phyloP scores from a whole-genome alignment of 192 early-diverging fungal genomes.

The Paraglomus brasilianum region DNA sequence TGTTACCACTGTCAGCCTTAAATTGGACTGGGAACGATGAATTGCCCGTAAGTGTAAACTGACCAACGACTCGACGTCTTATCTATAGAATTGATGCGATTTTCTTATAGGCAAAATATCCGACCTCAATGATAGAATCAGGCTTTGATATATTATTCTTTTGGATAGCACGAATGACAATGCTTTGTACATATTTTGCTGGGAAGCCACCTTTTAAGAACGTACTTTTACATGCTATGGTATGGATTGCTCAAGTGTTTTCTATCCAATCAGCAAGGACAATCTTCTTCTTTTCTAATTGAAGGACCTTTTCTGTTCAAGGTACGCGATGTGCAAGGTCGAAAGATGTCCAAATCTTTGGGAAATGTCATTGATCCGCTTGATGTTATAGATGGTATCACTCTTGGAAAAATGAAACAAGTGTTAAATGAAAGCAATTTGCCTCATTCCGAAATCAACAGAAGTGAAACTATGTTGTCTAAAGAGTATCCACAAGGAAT shows the following conservation, averaged over 20 bases:
- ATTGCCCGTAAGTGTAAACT: constrained; percentile 33
- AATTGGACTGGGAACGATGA: constrained; percentile 40
- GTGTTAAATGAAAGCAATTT: constrained; percentile 73
- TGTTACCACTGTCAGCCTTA: constrained; percentile 83
- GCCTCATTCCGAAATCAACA: constrained; percentile 69
- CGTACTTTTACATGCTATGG: constrained; percentile 94
- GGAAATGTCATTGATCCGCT: constrained; percentile 88
- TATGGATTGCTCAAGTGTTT: constrained; percentile 46
- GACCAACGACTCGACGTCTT: neutral
- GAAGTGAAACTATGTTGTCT: constrained; percentile 60
- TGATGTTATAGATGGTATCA: constrained; percentile 80
- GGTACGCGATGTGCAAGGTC: constrained; percentile 76
- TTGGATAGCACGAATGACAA: constrained; percentile 98
- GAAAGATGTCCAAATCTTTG: constrained; percentile 87
- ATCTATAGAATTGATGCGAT: constrained; percentile 29
- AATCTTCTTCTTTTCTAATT: constrained; percentile 5
- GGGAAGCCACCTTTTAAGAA: constrained; percentile 79
- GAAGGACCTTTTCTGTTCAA: constrained; percentile 8
- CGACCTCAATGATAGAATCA: constrained; percentile 85
- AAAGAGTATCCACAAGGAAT: constrained; percentile 90
- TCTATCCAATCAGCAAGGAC: too few relatives aligned
- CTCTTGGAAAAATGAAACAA: constrained; percentile 64
- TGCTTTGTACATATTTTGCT: constrained; percentile 87
- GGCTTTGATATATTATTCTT: constrained; percentile 98
- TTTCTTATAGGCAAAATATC: constrained; percentile 63